phyloP scores from a whole-genome alignment of 768 basidiomycete genomes.

The Russula abietina region DNA sequence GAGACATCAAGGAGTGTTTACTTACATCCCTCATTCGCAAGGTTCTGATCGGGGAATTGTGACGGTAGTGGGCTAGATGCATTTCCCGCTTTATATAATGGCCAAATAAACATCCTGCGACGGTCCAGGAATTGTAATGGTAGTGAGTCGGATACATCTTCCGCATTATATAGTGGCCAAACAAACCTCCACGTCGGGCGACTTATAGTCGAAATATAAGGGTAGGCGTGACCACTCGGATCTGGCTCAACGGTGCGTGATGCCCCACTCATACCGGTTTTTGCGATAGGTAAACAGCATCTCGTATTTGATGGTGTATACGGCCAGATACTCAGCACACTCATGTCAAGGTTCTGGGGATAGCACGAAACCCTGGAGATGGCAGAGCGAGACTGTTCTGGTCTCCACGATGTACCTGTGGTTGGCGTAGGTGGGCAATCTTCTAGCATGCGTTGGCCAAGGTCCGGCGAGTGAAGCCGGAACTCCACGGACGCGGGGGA shows the following conservation, averaged over 20 bases:
- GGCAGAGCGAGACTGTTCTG: slow-evolving; percentile 11
- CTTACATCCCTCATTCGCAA: slow-evolving; percentile 28
- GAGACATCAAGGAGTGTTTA: slow-evolving; percentile 20
- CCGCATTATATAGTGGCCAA: slow-evolving; percentile 19
- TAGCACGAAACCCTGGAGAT: slow-evolving; percentile 7
- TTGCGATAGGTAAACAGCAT: slow-evolving; percentile 34
- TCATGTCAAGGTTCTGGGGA: slow-evolving; percentile 36
- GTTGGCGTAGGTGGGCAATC: slow-evolving; percentile 32
- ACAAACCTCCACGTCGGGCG: slow-evolving; percentile 15
- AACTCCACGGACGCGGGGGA: slow-evolving; percentile 16
- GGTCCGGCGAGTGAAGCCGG: slow-evolving; percentile 26
- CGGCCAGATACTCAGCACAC: slow-evolving; percentile 34
- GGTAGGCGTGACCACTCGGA: slow-evolving; percentile 3
- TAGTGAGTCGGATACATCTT: background rate
- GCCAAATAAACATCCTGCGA: slow-evolving; percentile 15
- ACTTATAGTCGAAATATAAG: slow-evolving; percentile 2
- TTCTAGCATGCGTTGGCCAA: slow-evolving; percentile 50
- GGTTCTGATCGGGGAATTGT: slow-evolving; percentile 22
- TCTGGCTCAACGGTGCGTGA: background rate
- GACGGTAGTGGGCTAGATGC: background rate
- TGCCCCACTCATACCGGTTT: background rate
- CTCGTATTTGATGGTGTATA: slow-evolving; percentile 45
- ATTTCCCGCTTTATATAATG: slow-evolving; percentile 1
- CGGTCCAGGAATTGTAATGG: slow-evolving; percentile 5
- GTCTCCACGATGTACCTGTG: slow-evolving; percentile 19